A percentile compares a stretch with the other conserved stretches of the same genome.
These are phyloP conservation scores for Conticribra weissflogii DNA, from an alignment of 108 stramenopile genomes.

Conservation along the genomic window DNA sequence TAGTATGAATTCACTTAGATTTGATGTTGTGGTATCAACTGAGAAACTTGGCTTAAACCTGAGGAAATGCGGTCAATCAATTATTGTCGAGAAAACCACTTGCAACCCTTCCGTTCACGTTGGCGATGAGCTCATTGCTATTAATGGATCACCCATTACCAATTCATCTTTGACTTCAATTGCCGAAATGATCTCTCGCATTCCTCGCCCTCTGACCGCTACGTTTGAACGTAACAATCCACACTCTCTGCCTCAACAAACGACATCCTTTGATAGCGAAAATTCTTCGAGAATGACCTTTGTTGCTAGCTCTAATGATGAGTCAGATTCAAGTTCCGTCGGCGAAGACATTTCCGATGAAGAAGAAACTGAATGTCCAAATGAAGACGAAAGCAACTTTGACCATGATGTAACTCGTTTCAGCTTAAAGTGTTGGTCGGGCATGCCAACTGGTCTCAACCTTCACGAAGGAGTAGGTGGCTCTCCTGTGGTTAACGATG, in stretches of 20 bases:
- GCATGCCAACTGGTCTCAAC: constrained; percentile 18
- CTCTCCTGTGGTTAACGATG: background rate
- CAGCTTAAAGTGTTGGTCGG: background rate
- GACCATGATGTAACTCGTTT: background rate
- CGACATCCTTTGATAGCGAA: background rate
- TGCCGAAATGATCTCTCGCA: constrained; percentile 43
- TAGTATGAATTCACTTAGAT: constrained; percentile 2
- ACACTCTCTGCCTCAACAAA: background rate
- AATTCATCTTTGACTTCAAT: constrained; percentile 38
- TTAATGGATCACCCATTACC: constrained; percentile 35
- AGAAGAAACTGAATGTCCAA: background rate
- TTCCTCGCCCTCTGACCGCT: constrained; percentile 54
- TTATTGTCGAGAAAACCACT: constrained; percentile 50
- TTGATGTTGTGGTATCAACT: constrained; percentile 48
- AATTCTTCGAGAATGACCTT: background rate
- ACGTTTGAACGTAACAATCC: constrained; percentile 24
- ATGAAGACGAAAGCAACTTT: background rate
- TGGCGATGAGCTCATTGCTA: constrained; percentile 56
- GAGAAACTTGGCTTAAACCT: constrained; percentile 59
- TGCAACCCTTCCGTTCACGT: constrained; percentile 24
- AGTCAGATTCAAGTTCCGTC: too few relatives aligned
- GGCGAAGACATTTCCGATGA: too few relatives aligned
- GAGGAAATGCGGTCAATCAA: constrained; percentile 29
- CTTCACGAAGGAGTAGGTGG: constrained; percentile 3
- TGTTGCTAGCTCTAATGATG: too few relatives aligned